Evolutionary conservation across 2,329 filamentous ascomycete genomes (phyloP), one percentile per base, ranked within the genome.

Genomic region (Cladophialophora exuberans): DNA sequence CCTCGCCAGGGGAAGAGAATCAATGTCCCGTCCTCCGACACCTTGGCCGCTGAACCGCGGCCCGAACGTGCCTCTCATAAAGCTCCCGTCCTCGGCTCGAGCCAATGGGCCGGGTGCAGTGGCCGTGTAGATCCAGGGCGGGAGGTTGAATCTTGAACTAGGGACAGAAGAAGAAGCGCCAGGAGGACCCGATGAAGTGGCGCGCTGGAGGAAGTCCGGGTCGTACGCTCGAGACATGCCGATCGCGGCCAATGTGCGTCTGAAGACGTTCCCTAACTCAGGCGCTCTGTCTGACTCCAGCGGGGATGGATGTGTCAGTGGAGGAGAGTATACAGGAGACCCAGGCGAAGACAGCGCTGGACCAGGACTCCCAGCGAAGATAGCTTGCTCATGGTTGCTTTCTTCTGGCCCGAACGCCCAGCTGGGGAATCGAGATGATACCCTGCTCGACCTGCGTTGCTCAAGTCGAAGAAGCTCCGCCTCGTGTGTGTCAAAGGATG

Each of bases 1-100:
- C 4, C 54, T 52, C 15, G 51, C 50, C 35, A 64, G 18, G 13
- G 62, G 62, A 38, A 63, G 62, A 13, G 26, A 36, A n/a, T 59
- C 49, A 13, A 64, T 47, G 13, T 41, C 13, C 17, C 65, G 39
- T 62, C 49, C 44, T 56, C 70, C 64, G 15, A 69, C 64, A 9
- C 72, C 72, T 64, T 76, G 73, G 0, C 70, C 72, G 57, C 74
- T 76, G 31, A 70, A 66, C 42, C 74, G 66, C 44, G 66, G 62
- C 1, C 70, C 71, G 28, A 75, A 76, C 25, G 70, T 66, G 18
- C 73, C 74, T 47, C 71, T 66, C 20, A 76, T 66, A 20, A 66
- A 58, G 9, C 73, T 75, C 11, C 72, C 73, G 63, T 76, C 73
- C 20, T 71, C 66, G 13, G 73, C 73, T 52, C 69, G 68, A 28